Evolutionary conservation across 2,329 filamentous ascomycete genomes (phyloP).

Genomic region (Exophiala oligosperma): DNA sequence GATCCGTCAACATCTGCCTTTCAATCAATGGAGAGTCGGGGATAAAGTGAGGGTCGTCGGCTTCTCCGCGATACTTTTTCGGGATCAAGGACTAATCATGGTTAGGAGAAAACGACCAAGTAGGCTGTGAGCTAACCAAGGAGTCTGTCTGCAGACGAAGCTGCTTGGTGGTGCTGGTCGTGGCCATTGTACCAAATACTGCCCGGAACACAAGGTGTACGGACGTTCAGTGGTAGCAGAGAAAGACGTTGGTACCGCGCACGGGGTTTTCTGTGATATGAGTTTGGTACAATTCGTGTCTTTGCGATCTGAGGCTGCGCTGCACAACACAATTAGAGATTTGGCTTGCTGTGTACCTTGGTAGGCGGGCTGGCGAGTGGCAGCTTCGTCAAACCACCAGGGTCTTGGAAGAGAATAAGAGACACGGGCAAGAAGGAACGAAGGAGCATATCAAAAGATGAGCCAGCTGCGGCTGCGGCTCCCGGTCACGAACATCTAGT

Average conservation of each 20-base stretch:
- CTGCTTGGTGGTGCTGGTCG: not conserved
- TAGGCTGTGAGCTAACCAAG: conserved; percentile 7
- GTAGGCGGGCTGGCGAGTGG: not conserved
- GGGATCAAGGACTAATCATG: conserved; percentile 12
- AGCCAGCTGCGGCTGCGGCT: not conserved
- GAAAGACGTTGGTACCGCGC: not conserved
- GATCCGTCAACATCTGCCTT: conserved; percentile 35
- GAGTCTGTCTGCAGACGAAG: conserved; percentile 6
- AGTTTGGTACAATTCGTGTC: not conserved
- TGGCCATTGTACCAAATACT: not conserved
- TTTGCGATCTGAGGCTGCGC: not conserved
- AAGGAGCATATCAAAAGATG: not conserved
- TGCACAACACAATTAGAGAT: not conserved
- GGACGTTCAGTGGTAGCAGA: not conserved
- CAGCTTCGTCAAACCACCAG: not conserved
- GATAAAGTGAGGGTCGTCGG: conserved; percentile 32
- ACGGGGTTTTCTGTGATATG: not conserved
- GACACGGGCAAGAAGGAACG: not conserved
- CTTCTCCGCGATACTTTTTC: conserved; percentile 39
- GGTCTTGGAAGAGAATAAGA: not conserved
- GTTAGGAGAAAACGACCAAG: not conserved
- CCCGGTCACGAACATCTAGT: conserved; percentile 14
- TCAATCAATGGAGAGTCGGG: conserved; percentile 36
- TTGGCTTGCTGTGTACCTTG: not conserved
- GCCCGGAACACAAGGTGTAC: not conserved